phyloP scores from a whole-genome alignment of 176 grass and related monocot species.

The Oryza brachyantha region DNA sequence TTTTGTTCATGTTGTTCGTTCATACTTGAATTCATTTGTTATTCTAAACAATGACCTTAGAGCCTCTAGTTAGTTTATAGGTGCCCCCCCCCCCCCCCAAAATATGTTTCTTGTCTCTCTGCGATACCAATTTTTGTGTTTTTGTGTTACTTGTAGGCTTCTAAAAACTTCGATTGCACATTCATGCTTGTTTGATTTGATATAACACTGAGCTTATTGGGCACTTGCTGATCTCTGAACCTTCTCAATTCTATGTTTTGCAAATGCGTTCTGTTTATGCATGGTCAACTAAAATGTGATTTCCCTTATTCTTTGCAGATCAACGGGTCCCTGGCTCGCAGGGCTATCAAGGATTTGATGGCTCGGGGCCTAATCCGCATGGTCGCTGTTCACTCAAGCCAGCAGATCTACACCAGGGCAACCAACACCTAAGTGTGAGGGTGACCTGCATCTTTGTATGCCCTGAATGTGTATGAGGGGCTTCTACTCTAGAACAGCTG shows the following conservation, averaged over 20 bases:
- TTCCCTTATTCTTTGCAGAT: background rate
- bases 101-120: too few relatives aligned
- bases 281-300: background rate
- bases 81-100: too few relatives aligned
- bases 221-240: too few relatives aligned
- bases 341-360: conserved; percentile 51
- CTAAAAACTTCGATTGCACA: background rate
- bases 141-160: too few relatives aligned
- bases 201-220: background rate
- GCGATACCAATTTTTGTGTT: background rate
- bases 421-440: conserved; percentile 39
- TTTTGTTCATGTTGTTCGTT: background rate
- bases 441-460: background rate
- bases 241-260: background rate
- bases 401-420: conserved; percentile 61
- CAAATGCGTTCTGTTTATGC: background rate
- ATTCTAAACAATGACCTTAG: too few relatives aligned
- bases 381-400: conserved; percentile 44
- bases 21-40: background rate
- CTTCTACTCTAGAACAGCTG: conserved; percentile 20
- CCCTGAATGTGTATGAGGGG: background rate
- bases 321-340: conserved; percentile 37
- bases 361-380: conserved; percentile 40
- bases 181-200: background rate
- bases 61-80: background rate